Conservation (phyloP, 129 eudicot species). For the Chrysanthemum lavandulifolium region DNA sequence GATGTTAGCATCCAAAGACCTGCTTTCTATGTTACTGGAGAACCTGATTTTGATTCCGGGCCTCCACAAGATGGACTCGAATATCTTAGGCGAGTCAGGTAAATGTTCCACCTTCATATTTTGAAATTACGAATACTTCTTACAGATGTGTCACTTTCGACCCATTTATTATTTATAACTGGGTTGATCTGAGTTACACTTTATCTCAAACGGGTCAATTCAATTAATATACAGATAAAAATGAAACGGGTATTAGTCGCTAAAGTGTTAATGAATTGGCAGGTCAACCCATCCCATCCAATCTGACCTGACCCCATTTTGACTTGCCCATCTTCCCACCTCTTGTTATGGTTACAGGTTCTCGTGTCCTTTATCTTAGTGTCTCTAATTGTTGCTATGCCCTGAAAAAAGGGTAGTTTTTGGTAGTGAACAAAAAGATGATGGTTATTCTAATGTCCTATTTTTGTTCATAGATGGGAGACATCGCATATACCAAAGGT, state of each 20-base stretch:
- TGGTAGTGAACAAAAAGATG: background rate
- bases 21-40: slow-evolving; percentile 81
- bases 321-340: background rate
- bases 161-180: too few species aligned
- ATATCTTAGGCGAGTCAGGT: slow-evolving; percentile 99
- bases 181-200: background rate
- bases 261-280: too few species aligned
- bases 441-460: background rate
- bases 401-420: background rate
- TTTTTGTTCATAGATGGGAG: slow-evolving; percentile 69
- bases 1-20: slow-evolving; percentile 68
- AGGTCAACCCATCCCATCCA: background rate
- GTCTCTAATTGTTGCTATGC: too few species aligned
- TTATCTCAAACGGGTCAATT: background rate
- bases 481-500: slow-evolving; percentile 74
- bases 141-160: background rate
- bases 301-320: too few species aligned
- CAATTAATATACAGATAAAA: too few species aligned
- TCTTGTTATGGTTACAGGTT: background rate
- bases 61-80: slow-evolving; percentile 96
- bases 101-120: slow-evolving; percentile 1
- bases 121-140: too few species aligned
- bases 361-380: too few species aligned
- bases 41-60: slow-evolving; percentile 96
- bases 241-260: too few species aligned